Evolutionary conservation across 495 filamentous ascomycete species (phyloP).

Genomic region (Acidomyces sp.): DNA sequence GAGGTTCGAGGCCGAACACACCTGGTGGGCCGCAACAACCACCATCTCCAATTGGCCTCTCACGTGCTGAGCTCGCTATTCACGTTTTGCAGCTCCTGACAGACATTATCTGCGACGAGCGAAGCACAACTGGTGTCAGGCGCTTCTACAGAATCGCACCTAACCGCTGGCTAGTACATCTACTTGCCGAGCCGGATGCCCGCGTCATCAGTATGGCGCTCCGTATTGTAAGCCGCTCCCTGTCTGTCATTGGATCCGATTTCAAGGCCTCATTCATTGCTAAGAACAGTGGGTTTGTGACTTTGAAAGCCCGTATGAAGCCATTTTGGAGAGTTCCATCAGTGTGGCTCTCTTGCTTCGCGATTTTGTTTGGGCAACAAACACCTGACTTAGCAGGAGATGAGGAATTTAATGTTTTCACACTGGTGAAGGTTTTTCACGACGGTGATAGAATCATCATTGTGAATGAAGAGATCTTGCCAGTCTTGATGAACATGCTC

Average conservation of each 20-base stretch:
- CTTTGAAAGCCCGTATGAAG: conserved; percentile 68
- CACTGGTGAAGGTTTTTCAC: conserved; percentile 56
- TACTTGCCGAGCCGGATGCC: conserved; percentile 75
- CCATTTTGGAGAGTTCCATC: conserved; percentile 79
- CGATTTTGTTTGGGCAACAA: conserved; percentile 74
- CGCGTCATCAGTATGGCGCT: conserved; percentile 68
- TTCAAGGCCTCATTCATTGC: conserved; percentile 77
- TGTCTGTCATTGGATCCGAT: conserved; percentile 60
- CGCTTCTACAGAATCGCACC: conserved; percentile 93
- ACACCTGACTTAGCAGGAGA: conserved; percentile 52
- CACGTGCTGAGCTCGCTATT: conserved; percentile 47
- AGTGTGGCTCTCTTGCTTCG: conserved; percentile 82
- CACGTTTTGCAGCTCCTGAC: conserved; percentile 71
- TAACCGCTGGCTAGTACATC: conserved; percentile 70
- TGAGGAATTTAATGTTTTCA: conserved; percentile 49
- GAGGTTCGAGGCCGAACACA: conserved; percentile 10
- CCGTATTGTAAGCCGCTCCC: conserved; percentile 75
- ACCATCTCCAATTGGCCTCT: conserved; percentile 8
- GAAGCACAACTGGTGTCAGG: conserved; percentile 50
- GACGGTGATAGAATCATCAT: conserved; percentile 43
- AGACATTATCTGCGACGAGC: conserved; percentile 64
- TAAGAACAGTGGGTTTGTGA: conserved; percentile 72
- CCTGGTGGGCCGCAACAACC: conserved; percentile 1
- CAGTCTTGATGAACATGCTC: conserved; percentile 79
- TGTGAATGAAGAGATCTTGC: conserved; percentile 63